A percentile compares a stretch with the other conserved stretches of the same genome.
Conservation (phyloP, 2,329 filamentous ascomycete genomes). For the Ploettnerulaceae sp. region DNA sequence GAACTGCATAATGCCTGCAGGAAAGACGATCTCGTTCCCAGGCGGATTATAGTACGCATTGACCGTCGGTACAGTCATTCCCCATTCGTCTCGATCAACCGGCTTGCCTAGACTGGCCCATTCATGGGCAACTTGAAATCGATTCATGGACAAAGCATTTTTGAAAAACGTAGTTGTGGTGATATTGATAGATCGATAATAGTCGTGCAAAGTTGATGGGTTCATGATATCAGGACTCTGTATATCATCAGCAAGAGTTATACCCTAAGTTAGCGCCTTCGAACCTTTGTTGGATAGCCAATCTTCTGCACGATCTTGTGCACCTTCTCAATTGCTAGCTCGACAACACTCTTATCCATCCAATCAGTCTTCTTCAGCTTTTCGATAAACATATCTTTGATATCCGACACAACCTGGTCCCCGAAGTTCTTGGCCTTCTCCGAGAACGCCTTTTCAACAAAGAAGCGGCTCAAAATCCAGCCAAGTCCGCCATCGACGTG, state of each 20-base stretch:
- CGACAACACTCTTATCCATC: conserved; percentile 59
- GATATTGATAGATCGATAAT: conserved; percentile 51
- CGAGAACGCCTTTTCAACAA: conserved; percentile 63
- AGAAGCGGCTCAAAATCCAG: conserved; percentile 69
- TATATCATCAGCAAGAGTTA: conserved; percentile 14
- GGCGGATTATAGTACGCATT: conserved; percentile 63
- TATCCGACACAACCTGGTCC: conserved; percentile 64
- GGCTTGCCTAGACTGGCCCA: conserved; percentile 58
- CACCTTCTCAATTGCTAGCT: conserved; percentile 59
- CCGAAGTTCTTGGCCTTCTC: conserved; percentile 61
- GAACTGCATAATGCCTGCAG: conserved; percentile 64
- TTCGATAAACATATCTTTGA: conserved; percentile 61
- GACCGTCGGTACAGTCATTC: conserved; percentile 54
- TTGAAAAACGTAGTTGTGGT: conserved; percentile 49
- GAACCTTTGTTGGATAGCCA: conserved; percentile 54
- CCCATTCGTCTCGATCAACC: conserved; percentile 56
- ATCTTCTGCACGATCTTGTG: conserved; percentile 65
- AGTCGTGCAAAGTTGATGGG: conserved; percentile 48
- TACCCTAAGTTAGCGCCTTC: neutral
- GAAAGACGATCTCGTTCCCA: conserved; percentile 64
- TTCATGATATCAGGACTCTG: conserved; percentile 56
- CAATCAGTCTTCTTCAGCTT: conserved; percentile 55
- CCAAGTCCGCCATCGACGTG: conserved; percentile 54
- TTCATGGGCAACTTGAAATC: conserved; percentile 42
- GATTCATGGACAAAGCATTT: conserved; percentile 50